Evolutionary conservation across 306 rosid genomes (phyloP), one percentile per base, ranked within the genome.

Genomic region (Quercus agrifolia): DNA sequence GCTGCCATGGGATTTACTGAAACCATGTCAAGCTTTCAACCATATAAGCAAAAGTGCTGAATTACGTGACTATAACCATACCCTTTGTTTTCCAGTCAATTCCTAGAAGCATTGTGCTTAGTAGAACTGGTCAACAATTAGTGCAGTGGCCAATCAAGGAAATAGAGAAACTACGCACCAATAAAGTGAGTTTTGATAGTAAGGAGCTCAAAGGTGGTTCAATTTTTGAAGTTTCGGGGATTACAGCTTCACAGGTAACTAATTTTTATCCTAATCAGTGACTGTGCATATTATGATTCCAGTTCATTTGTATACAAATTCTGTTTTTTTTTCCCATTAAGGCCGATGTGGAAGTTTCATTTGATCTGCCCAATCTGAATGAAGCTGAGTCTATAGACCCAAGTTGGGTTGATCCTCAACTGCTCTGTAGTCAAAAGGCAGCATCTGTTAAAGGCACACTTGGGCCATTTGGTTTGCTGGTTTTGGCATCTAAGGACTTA

Each of bases 61-160:
- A 33, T 35, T 31, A 3, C 27, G n/a, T 67, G 27, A 67, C 27
- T 9, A 19, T 5, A 9, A 67, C 7, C 23, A 67, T 67, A 5
- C 3, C 4, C 83, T 62, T 71, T 52, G 11, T 19, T 71, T 31
- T 51, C 59, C 57, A 88, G 97, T 18, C 89, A 1, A 68, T 90
- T 85, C 92, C 90, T 35, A 88, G 94, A 77, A 82, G 83, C 58
- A 56, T 90, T 75, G 77, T 81, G 88, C 92, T 92, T 15, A 82
- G 82, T 73, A 77, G 74, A 79, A 85, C 78, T 69, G 89, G 92
- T 66, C 78, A 73, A 77, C 77, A 63, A 79, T 83, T 91, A 80
- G 63, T 89, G n/a, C 92, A 86, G 10, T 90, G 95, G 93, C 97
- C 97, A 38, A 82, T 87, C 56, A 84, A 84, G 77, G 92, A 87